A percentile compares a stretch with the other conserved stretches of the same genome.
These are phyloP conservation scores for Mentha longifolia DNA, from an alignment of 257 asterid species.

Conservation along the genomic window DNA sequence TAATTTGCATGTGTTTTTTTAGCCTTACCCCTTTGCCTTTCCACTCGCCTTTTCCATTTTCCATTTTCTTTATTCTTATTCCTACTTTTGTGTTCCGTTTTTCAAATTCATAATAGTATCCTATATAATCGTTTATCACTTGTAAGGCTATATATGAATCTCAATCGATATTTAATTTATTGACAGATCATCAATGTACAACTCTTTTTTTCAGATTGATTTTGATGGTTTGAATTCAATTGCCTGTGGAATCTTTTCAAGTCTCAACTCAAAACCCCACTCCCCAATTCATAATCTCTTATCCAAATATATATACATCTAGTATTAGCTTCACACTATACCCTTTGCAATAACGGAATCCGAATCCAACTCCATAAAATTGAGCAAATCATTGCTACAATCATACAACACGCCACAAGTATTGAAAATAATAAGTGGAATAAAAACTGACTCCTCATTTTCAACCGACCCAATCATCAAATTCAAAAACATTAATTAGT, in stretches of 20 bases:
- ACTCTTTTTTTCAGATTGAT: neutral
- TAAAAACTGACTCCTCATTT: too few relatives aligned
- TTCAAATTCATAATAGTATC: neutral
- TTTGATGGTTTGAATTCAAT: neutral
- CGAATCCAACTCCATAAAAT: too few relatives aligned
- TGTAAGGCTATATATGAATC: neutral
- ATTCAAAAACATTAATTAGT: too few relatives aligned
- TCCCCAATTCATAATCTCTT: neutral
- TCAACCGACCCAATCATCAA: too few relatives aligned
- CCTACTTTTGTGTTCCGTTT: constrained; percentile 2
- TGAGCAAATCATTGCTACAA: too few relatives aligned
- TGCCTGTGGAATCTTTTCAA: neutral
- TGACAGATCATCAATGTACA: neutral
- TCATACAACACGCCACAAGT: too few relatives aligned
- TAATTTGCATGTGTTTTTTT: too few relatives aligned
- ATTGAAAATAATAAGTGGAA: too few relatives aligned
- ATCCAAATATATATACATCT: too few relatives aligned
- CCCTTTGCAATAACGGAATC: neutral
- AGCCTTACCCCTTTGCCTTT: neutral
- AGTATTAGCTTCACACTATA: neutral
- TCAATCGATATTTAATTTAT: neutral
- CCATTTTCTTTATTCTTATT: constrained; percentile 19
- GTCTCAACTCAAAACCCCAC: neutral
- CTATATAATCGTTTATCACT: neutral
- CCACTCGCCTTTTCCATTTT: constrained; percentile 13